Evolutionary conservation across 495 filamentous ascomycete genomes (phyloP), one percentile per base, ranked within the genome.

Genomic region (Talaromyces liani): DNA sequence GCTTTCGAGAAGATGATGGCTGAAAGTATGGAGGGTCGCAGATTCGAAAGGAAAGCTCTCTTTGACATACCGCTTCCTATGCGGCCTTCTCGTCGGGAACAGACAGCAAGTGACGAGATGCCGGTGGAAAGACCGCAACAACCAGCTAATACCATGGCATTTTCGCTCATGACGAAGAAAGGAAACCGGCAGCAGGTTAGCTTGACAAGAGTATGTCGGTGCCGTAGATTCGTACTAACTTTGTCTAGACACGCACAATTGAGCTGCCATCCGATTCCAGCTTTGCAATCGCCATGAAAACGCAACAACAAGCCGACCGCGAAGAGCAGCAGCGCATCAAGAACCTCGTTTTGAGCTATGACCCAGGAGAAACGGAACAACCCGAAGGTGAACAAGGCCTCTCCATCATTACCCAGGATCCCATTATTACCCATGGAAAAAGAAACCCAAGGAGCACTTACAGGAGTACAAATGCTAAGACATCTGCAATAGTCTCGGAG

Each of bases 1-100:
- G 94, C 98, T 77, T 92, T 95, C 73, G 93, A 95, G 18, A 98
- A 97, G 75, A 90, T 99, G 87, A 97, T 98, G 95, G 83, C 92
- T 65, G 94, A 99, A 70, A 96, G 93, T 78, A 76, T 95, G 72
- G 95, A 98, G 41, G 91, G 92, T 7, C 83, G 95, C 60, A 94
- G 93, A 67, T 94, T 95, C 66, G 93, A 99, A 68, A 91, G 94
- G 53, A 97, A 96, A 74, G 86, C 87, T 34, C 78, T 95, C 51
- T 96, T 99, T 70, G 94, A 99, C 70, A 89, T 98, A 33, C 92
- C 95, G 1, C 71, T 99, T 20, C 94, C 94, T 1, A 93, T 99
- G 74, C 85, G 90, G 64, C 82, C 90, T 14, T 88, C 87, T 68
- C 77, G 80, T 33, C 86, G 91, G 41, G 83, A 87, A 34, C 79